These are phyloP conservation scores for Penicillium sp. DNA, from an alignment of 2,329 filamentous ascomycete genomes.

Conservation along the genomic window DNA sequence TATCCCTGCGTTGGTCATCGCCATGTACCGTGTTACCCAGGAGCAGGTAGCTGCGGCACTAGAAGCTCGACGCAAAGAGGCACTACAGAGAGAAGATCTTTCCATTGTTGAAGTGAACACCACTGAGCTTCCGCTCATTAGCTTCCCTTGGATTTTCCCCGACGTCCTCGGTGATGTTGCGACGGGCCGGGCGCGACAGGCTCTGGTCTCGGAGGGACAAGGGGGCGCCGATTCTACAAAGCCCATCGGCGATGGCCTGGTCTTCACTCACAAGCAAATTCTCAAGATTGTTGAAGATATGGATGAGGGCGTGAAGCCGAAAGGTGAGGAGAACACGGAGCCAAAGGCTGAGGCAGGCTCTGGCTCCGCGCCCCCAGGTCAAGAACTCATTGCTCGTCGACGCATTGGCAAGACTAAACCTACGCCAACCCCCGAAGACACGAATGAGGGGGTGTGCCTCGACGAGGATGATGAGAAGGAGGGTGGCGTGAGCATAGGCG, in stretches of 20 bases:
- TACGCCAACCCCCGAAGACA: not conserved
- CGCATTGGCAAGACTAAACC: not conserved
- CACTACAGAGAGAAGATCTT: slow-evolving; percentile 1
- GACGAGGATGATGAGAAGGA: not conserved
- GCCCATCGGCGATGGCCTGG: not conserved
- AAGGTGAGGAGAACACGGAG: not conserved
- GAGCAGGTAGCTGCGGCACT: slow-evolving; percentile 65
- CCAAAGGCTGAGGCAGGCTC: not conserved
- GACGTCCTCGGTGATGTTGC: slow-evolving; percentile 70
- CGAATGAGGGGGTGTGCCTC: not conserved
- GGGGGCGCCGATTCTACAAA: not conserved
- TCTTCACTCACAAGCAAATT: slow-evolving; percentile 1
- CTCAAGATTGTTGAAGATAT: not conserved
- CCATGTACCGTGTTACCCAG: slow-evolving; percentile 83
- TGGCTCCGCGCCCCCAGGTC: not conserved
- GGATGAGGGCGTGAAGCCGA: not conserved
- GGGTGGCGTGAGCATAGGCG: not conserved
- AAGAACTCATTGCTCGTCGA: not conserved
- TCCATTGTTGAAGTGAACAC: slow-evolving; percentile 16
- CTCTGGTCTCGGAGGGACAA: not conserved
- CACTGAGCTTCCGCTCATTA: slow-evolving; percentile 73
- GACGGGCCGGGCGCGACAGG: slow-evolving; percentile 38
- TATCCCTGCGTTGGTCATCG: slow-evolving; percentile 72
- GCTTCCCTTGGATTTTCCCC: slow-evolving; percentile 89
- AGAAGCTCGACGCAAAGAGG: slow-evolving; percentile 46